These are phyloP conservation scores for Neolecta irregularis DNA, from an alignment of 1,139 yeast species.

Conservation along the genomic window DNA sequence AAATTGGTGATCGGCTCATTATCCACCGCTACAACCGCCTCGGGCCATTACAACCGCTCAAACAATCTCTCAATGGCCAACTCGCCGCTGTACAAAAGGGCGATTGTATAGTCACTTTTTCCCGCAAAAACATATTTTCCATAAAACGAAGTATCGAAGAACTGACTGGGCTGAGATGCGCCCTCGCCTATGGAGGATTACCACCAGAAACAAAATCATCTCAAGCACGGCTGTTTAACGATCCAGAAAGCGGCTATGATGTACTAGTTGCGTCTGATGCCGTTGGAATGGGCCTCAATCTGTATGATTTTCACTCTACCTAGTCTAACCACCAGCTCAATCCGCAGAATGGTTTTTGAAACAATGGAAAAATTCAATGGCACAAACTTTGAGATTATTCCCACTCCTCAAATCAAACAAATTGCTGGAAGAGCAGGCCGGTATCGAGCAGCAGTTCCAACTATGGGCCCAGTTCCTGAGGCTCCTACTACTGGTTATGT, in stretches of 20 bases:
- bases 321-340: constrained; percentile 19
- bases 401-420: constrained; percentile 63
- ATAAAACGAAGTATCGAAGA: constrained; percentile 51
- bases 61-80: constrained; percentile 24
- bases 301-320: constrained; percentile 27
- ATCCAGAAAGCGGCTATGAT: constrained; percentile 47
- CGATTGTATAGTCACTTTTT: constrained; percentile 81
- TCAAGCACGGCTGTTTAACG: constrained; percentile 67
- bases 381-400: constrained; percentile 30
- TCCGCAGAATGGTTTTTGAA: constrained; percentile 63
- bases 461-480: constrained; percentile 7
- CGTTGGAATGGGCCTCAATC: constrained; percentile 89
- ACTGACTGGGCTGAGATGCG: constrained; percentile 50
- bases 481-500: constrained; percentile 36
- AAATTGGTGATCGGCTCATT: constrained; percentile 67
- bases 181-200: constrained; percentile 84
- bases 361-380: constrained; percentile 63
- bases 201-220: constrained; percentile 89
- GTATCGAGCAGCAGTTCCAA: constrained; percentile 27
- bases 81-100: constrained; percentile 37
- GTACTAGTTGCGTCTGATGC: constrained; percentile 90
- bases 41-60: constrained; percentile 50
- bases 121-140: constrained; percentile 53
- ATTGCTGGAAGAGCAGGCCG: constrained; percentile 97
- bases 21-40: constrained; percentile 57